Evolutionary conservation across 805 yeast genomes (phyloP), one percentile per base, ranked within the genome.

Genomic region (Yarrowia hollandica): DNA sequence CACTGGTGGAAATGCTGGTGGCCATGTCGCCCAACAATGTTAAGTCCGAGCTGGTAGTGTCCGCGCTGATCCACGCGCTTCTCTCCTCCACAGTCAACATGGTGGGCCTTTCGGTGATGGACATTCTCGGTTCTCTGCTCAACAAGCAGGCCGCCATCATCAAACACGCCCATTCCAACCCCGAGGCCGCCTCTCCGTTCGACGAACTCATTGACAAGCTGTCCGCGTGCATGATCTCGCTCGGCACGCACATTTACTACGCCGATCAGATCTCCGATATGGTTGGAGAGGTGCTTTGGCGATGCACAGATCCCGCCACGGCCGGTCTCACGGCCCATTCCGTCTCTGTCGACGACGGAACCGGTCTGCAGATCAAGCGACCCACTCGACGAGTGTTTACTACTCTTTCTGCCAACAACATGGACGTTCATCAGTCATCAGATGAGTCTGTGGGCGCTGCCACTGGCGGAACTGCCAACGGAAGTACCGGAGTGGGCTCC

Each of bases 231-330:
- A 80, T 91, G 59, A 81, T 84, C 60, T 84, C 86, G 61, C 76
- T 92, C 57, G 83, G 90, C 1, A 79, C 82, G 2, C 96, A 90
- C 69, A 80, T 84, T 11, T 90, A 90, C 66, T 92, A 92, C 69
- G 84, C 84, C 61, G 95, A 90, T 64, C 99, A 94, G 70, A 82
- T 86, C 5, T 79, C 85, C 14, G 97, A 91, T 69, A 85, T 92
- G 75, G 75, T 90, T 16, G 80, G 82, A 25, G 96, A 87, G 61
- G 74, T 90, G 12, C 62, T 75, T 23, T 41, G 60, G n/a, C 61
- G 67, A 35, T 65, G 72, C 56, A 61, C 66, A 2, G 34, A 52
- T n/a, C 59, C 52, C 18, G 21, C 37, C 10, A 26, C 63, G 12
- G 48, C 59, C 3, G 63, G 31, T 1, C 12, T 10, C 28, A 23